Evolutionary conservation across 768 basidiomycete species (phyloP), one percentile per base, ranked within the genome.

Genomic region (Russula earlei): DNA sequence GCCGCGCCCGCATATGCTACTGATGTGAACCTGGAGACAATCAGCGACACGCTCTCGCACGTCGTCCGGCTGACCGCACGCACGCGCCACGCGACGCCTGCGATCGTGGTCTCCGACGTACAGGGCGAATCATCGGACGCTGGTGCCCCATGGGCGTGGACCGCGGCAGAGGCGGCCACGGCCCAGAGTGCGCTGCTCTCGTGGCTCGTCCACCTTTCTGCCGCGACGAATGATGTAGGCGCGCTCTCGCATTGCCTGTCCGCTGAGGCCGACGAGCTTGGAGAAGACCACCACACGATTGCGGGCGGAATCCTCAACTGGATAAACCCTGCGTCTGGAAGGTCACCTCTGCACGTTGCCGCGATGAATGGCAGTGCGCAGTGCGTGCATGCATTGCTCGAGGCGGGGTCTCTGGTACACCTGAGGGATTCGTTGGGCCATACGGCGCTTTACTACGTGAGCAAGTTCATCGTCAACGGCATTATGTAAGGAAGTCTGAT

Each of bases 341-440:
- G 84, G 49, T 82, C 87, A 10, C 85, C 91, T 10, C 69, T 94
- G 42, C 91, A 94, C 60, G 79, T 83, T 15, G 89, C 91, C 1
- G 81, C 87, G 27, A 66, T 92, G 33, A 82, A 84, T 51, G 87
- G 89, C 2, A 76, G 78, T 58, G 57, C 62, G 9, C 62, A 61
- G 10, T 71, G 74, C 37, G 70, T 74, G 37, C 66, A 66, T 31
- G 64, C 78, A 31, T 70, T 93, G 36, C 75, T 93, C 19, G 74
- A 79, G 57, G 80, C 81, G 0, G 91, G 91, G 5, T 88, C 90
- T 1, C 72, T 90, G 14, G 91, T 93, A 20, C 91, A 94, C 67
- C 72, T 87, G 9, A 76, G 91, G 53, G 91, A 94, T 67, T 66
- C 69, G 1, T 74, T 92, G 43, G 91, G 88, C 2, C 90, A 92